A percentile compares a stretch with the other conserved stretches of the same genome.
phyloP scores from a whole-genome alignment of 2,329 filamentous ascomycete species.

The Geosmithia morbida region DNA sequence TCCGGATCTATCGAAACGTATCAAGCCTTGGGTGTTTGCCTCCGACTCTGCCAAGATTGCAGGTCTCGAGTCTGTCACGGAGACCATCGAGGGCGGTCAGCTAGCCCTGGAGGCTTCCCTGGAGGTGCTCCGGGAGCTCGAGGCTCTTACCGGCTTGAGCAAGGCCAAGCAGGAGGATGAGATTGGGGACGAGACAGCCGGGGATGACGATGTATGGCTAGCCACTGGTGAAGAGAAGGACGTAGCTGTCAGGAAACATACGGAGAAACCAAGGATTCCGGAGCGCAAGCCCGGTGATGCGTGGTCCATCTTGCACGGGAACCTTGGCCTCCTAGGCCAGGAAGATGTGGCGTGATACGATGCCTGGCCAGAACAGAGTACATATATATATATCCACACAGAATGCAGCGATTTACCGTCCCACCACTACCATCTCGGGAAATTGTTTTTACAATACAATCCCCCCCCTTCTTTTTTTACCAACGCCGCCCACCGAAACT shows the following conservation, averaged over 20 bases:
- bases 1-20: constrained; percentile 23
- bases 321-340: constrained; percentile 34
- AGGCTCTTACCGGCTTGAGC: constrained; percentile 28
- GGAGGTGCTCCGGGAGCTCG: constrained; percentile 31
- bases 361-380: neutral
- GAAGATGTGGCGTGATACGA: constrained; percentile 10
- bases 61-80: constrained; percentile 41
- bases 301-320: constrained; percentile 38
- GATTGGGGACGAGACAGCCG: constrained; percentile 6
- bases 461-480: neutral
- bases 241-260: constrained; percentile 10
- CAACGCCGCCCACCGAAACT: constrained; percentile 1
- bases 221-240: constrained; percentile 11
- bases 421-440: constrained; percentile 1
- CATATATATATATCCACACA: neutral
- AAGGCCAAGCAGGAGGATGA: constrained; percentile 9
- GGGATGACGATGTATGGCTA: constrained; percentile 20
- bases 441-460: neutral
- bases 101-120: constrained; percentile 38
- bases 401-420: neutral
- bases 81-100: constrained; percentile 45
- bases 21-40: constrained; percentile 45
- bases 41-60: constrained; percentile 45
- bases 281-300: constrained; percentile 20
- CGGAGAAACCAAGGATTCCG: constrained; percentile 9